These are phyloP conservation scores for Cruciata laevipes DNA, from an alignment of 257 asterid species.

Conservation along the genomic window DNA sequence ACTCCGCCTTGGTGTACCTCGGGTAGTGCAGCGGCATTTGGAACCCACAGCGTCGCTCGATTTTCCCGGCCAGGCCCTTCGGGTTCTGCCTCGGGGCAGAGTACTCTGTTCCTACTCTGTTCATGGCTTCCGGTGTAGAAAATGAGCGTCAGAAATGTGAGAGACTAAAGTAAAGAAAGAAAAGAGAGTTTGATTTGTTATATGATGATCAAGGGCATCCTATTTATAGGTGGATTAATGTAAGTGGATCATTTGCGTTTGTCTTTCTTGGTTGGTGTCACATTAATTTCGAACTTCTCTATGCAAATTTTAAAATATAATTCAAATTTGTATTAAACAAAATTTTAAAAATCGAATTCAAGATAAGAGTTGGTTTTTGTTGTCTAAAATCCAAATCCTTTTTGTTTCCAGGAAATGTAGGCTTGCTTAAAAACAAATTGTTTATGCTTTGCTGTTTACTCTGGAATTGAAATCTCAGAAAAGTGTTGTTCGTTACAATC, in stretches of 20 bases:
- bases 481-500: not conserved
- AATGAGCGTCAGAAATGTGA: not conserved
- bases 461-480: not conserved
- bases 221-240: conserved; percentile 24
- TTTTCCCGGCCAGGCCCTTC: conserved; percentile 2
- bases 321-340: too few species aligned
- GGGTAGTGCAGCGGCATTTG: conserved; percentile 75
- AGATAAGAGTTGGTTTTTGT: too few species aligned
- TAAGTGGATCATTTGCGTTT: not conserved
- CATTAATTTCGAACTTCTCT: conserved; percentile 19
- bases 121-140: not conserved
- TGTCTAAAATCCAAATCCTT: not conserved
- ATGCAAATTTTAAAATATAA: conserved; percentile 1
- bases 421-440: not conserved
- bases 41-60: conserved; percentile 35
- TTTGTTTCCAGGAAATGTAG: not conserved
- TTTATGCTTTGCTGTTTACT: not conserved
- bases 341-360: too few species aligned
- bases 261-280: conserved; percentile 25
- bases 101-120: conserved; percentile 22
- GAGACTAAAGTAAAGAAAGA: not conserved
- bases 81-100: conserved; percentile 30
- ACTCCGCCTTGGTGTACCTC: conserved; percentile 46
- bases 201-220: not conserved
- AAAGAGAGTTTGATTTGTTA: not conserved